A percentile compares a stretch with the other conserved stretches of the same genome.
Conservation (phyloP, 371 early-diverging fungal genomes). For the Amoeboaphelidium occidentale region DNA sequence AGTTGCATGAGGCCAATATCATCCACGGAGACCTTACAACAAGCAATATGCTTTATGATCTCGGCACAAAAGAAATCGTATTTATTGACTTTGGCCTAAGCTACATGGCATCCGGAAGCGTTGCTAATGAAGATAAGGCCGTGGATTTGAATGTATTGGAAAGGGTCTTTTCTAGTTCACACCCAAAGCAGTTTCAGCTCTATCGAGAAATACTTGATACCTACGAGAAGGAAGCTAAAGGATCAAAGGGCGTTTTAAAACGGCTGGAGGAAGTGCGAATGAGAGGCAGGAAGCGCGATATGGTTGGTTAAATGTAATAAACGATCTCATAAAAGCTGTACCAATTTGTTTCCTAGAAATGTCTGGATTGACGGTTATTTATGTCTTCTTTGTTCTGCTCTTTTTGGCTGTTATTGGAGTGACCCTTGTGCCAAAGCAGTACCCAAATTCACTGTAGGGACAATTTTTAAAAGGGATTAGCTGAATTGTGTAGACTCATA, state of each 20-base stretch:
- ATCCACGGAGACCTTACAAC: neutral
- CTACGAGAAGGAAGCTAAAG: neutral
- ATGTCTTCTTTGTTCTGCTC: no score
- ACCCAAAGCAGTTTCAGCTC: neutral
- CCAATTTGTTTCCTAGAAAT: no score
- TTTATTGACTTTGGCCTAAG: neutral
- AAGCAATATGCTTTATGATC: neutral
- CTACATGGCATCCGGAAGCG: neutral
- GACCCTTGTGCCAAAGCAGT: no score
- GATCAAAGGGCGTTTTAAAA: neutral
- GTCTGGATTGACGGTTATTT: no score
- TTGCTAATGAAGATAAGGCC: neutral
- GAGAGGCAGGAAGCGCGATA: slow-evolving; percentile 1
- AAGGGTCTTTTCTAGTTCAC: neutral
- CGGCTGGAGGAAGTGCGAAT: neutral
- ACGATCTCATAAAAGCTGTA: no score
- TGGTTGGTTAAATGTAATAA: neutral
- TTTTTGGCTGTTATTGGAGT: no score
- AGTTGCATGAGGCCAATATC: neutral
- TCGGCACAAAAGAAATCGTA: neutral
- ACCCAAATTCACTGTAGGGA: no score
- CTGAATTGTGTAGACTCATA: no score
- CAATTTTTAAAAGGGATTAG: no score
- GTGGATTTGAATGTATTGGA: slow-evolving; percentile 1
- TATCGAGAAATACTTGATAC: neutral